A percentile compares a stretch with the other conserved stretches of the same genome.
Conservation (phyloP, 2,329 filamentous ascomycete species). For the Cercospora sp. region DNA sequence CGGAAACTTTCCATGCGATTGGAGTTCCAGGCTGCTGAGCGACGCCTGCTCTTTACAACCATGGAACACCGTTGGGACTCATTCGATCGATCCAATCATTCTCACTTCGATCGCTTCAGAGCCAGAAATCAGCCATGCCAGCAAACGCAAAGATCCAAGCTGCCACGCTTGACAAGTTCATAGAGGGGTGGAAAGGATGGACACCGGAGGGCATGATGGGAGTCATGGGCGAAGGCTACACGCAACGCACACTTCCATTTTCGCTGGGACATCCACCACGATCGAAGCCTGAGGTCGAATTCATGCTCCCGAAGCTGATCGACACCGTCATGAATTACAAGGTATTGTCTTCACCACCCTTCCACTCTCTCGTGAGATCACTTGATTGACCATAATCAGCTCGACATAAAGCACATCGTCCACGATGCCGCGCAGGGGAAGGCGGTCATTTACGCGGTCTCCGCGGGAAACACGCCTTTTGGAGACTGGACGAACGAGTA, state of each 20-base stretch:
- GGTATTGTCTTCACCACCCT: not conserved
- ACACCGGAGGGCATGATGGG: not conserved
- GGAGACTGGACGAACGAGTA: slow-evolving; percentile 19
- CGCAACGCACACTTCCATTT: not conserved
- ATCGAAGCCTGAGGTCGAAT: not conserved
- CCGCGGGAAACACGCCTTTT: not conserved
- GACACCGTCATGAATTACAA: not conserved
- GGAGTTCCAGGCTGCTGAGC: no score
- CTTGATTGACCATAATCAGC: not conserved
- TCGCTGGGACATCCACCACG: not conserved
- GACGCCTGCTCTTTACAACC: not conserved
- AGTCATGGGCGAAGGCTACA: not conserved
- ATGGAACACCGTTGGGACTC: not conserved
- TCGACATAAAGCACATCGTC: not conserved
- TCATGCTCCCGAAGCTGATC: not conserved
- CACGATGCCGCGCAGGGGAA: not conserved
- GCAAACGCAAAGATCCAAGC: not conserved
- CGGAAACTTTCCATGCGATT: not conserved
- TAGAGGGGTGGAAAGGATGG: not conserved
- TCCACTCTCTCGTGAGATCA: not conserved
- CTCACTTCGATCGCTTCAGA: not conserved
- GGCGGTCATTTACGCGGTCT: not conserved
- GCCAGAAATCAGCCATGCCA: not conserved
- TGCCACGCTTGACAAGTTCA: not conserved
- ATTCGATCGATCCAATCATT: not conserved